Evolutionary conservation across 2,329 filamentous ascomycete genomes (phyloP).

Genomic region (Ophiocordyceps polyrhachis-furcata): DNA sequence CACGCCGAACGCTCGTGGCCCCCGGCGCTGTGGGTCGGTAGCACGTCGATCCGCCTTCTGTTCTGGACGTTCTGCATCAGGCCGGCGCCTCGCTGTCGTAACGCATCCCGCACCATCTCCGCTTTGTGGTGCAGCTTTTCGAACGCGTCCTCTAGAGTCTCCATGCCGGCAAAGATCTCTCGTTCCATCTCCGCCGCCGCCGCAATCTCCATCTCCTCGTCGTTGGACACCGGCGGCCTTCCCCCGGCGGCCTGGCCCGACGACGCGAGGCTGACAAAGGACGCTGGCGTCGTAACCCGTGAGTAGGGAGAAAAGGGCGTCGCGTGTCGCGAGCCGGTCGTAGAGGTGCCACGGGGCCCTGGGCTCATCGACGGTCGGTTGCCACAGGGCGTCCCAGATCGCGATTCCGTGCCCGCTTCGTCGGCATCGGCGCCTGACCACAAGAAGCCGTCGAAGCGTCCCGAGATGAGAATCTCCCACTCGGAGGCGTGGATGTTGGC

Average conservation of each 20-base stretch:
- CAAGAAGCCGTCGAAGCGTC: slow-evolving; percentile 86
- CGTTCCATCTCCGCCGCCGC: slow-evolving; percentile 80
- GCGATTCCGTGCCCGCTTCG: slow-evolving; percentile 28
- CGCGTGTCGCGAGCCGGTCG: slow-evolving; percentile 24
- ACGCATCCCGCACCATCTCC: slow-evolving; percentile 56
- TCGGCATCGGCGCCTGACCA: slow-evolving; percentile 75
- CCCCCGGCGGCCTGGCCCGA: slow-evolving; percentile 21
- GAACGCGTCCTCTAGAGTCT: slow-evolving; percentile 82
- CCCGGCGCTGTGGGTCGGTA: slow-evolving; percentile 27
- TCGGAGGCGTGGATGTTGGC: slow-evolving; percentile 80
- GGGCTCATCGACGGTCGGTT: slow-evolving; percentile 18
- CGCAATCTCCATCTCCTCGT: slow-evolving; percentile 86
- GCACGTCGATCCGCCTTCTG: slow-evolving; percentile 37
- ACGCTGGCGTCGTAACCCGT: slow-evolving; percentile 36
- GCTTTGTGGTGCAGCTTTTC: slow-evolving; percentile 77
- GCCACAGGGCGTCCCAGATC: slow-evolving; percentile 33
- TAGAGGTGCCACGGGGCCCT: slow-evolving; percentile 20
- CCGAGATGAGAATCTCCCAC: slow-evolving; percentile 89
- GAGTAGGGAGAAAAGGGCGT: slow-evolving; percentile 33
- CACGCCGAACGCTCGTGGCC: slow-evolving; percentile 24
- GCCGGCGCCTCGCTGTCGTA: slow-evolving; percentile 69
- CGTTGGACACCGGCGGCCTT: slow-evolving; percentile 56
- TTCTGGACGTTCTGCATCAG: slow-evolving; percentile 46
- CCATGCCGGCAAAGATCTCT: slow-evolving; percentile 88
- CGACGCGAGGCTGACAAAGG: slow-evolving; percentile 39